Conservation (phyloP, 1,139 yeast species). For the Meyerozyma sp. region DNA sequence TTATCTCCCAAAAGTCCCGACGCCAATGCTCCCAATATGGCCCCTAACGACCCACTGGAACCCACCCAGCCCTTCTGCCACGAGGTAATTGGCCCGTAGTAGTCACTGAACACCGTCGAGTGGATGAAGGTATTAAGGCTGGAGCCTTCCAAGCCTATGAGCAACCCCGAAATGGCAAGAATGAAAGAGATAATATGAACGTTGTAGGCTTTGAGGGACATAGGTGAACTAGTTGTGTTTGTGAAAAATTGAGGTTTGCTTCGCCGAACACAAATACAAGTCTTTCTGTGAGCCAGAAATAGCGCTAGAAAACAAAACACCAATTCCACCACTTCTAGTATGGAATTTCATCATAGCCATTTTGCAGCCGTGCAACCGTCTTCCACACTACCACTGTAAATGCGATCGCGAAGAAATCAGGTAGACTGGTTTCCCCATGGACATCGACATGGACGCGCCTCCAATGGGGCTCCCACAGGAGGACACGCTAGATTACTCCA, state of each 20-base stretch:
- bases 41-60: conserved; percentile 28
- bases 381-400: not conserved
- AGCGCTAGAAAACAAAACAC: not conserved
- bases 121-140: conserved; percentile 21
- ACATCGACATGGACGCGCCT: not conserved
- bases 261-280: not conserved
- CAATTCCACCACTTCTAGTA: not conserved
- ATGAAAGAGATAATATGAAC: conserved; percentile 13
- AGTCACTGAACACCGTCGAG: conserved; percentile 16
- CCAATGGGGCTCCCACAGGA: not conserved
- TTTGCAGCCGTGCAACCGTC: not conserved
- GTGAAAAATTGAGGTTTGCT: not conserved
- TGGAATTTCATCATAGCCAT: not conserved
- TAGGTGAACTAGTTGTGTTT: conserved; percentile 7
- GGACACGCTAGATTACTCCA: conserved; percentile 5
- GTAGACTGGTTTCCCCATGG: not conserved
- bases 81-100: conserved; percentile 17
- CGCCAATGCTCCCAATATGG: conserved; percentile 28
- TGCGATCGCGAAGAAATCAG: not conserved
- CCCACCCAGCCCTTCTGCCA: conserved; percentile 24
- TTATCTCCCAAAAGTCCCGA: conserved; percentile 27
- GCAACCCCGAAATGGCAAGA: conserved; percentile 22
- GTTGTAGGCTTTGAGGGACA: conserved; percentile 13
- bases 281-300: not conserved
- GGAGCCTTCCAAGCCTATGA: conserved; percentile 28